phyloP scores from a whole-genome alignment of 345 rosid species.

The Citrus glauca region DNA sequence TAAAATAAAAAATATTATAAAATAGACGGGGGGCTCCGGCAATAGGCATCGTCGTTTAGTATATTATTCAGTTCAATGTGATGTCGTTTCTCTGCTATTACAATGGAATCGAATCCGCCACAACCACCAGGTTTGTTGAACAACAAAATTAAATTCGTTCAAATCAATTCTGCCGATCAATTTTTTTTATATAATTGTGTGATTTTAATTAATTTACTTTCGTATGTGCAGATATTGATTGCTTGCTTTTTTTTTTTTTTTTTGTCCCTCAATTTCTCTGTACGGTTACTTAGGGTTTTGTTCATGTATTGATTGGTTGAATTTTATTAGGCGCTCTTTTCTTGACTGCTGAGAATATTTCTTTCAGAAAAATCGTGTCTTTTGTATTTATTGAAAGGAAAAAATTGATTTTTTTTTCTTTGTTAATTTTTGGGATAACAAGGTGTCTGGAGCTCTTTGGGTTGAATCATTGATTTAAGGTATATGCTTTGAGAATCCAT shows the following conservation, averaged over 20 bases:
- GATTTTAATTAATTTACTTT: not conserved
- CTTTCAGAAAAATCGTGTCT: not conserved
- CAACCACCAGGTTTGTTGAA: not conserved
- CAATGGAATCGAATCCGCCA: constrained; percentile 1
- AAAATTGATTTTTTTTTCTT: not conserved
- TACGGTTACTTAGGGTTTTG: not conserved
- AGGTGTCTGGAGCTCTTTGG: not conserved
- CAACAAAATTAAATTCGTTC: not conserved
- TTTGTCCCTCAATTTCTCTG: not conserved
- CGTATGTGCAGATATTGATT: not conserved
- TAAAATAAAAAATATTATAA: not conserved
- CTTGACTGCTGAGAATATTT: not conserved
- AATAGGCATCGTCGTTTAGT: not conserved
- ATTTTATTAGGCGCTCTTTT: not conserved
- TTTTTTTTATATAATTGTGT: not conserved
- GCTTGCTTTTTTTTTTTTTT: not conserved
- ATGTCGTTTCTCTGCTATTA: not conserved
- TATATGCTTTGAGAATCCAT: not conserved
- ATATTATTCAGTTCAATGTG: not conserved
- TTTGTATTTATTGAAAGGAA: not conserved
- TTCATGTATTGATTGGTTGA: not conserved
- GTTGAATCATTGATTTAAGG: not conserved
- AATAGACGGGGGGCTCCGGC: not conserved
- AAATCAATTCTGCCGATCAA: not conserved
- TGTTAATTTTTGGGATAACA: not conserved